A percentile compares a stretch with the other conserved stretches of the same genome.
Evolutionary conservation across 192 early-diverging fungal genomes (phyloP).

Genomic region (Coemansia sp.): DNA sequence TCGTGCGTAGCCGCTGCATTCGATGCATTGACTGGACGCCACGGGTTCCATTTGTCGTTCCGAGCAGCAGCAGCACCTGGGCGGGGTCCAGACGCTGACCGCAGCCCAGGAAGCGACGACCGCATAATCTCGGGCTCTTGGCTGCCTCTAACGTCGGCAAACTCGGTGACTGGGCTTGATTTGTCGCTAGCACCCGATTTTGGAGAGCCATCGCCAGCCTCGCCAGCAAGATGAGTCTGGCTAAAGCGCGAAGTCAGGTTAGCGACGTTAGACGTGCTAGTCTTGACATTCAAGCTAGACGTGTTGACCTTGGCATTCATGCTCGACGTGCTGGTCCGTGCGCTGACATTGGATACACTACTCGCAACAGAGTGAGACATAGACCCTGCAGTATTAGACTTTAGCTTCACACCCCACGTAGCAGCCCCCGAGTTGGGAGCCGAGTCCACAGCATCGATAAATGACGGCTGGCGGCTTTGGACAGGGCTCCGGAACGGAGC

Average conservation of each 20-base stretch:
- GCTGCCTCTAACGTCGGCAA: conserved; percentile 1
- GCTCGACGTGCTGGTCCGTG: neutral
- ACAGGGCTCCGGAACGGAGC: conserved; percentile 25
- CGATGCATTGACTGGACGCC: conserved; percentile 43
- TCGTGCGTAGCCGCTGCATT: neutral
- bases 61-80: neutral
- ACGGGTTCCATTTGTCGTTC: conserved; percentile 44
- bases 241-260: conserved; percentile 22
- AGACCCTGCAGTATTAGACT: conserved; percentile 13
- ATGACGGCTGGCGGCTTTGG: neutral
- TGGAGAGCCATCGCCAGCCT: conserved; percentile 32
- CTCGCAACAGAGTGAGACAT: neutral
- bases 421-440: conserved; percentile 45
- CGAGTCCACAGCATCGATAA: conserved; percentile 25
- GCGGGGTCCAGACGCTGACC: conserved; percentile 10
- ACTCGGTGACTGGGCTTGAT: conserved; percentile 3
- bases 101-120: conserved; percentile 44
- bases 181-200: conserved; percentile 1
- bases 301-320: neutral
- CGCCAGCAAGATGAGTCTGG: conserved; percentile 21
- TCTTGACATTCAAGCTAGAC: neutral
- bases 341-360: neutral
- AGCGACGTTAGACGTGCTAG: neutral
- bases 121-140: conserved; percentile 13
- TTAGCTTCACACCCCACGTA: conserved; percentile 46